phyloP scores from a whole-genome alignment of 192 early-diverging fungal species.

The Polychytrium aggregatum region DNA sequence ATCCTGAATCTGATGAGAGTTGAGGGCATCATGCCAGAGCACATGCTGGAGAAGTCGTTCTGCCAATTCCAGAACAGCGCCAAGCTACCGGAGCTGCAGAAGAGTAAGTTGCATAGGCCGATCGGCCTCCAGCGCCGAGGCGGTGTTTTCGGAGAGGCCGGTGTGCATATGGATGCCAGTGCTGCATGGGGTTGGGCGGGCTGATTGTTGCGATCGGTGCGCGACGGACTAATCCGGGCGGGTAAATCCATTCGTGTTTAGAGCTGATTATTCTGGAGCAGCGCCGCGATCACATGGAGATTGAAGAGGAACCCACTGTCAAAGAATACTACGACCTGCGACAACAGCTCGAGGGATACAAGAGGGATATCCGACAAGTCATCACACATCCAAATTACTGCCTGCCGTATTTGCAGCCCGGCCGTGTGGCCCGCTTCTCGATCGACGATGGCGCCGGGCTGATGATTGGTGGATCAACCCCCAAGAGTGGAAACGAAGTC shows the following conservation, averaged over 20 bases:
- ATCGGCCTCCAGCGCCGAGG: no score
- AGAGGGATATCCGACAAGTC: conserved; percentile 58
- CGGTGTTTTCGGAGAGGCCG: no score
- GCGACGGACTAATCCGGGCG: no score
- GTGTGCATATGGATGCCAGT: no score
- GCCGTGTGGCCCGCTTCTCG: conserved; percentile 43
- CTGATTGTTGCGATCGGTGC: not conserved
- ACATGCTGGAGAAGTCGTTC: conserved; percentile 84
- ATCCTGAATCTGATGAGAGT: conserved; percentile 89
- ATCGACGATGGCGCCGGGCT: conserved; percentile 1
- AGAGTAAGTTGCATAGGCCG: conserved; percentile 26
- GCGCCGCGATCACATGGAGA: conserved; percentile 33
- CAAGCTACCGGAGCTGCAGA: conserved; percentile 64
- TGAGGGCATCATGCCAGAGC: conserved; percentile 86
- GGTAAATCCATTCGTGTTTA: no score
- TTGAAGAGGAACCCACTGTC: conserved; percentile 63
- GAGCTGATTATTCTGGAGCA: conserved; percentile 45
- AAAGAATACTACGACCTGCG: conserved; percentile 66
- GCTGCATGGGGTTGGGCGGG: no score
- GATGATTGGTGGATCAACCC: no score
- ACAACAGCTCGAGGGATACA: conserved; percentile 52
- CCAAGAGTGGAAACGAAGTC: no score
- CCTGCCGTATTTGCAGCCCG: conserved; percentile 77
- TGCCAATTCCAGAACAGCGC: conserved; percentile 85
- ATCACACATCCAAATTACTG: conserved; percentile 70